Conservation (phyloP, 139 green algal species). For the Marvania coccoides region DNA sequence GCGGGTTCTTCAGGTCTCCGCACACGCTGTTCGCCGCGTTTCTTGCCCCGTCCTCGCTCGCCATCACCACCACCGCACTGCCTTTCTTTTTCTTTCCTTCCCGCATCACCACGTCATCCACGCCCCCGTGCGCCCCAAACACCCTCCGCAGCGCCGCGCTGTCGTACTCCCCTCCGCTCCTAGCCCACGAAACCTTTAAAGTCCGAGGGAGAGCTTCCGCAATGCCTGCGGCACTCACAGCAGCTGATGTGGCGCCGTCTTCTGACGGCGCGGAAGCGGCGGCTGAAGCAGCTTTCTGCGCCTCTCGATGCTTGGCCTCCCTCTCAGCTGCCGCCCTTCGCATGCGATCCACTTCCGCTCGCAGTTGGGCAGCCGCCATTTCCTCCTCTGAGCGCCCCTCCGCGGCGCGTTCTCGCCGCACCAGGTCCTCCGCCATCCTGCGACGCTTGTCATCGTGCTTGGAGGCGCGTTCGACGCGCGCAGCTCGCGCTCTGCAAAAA, state of each 20-base stretch:
- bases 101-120: slow-evolving; percentile 56
- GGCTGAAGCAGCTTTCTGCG: neutral
- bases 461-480: slow-evolving; percentile 23
- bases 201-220: slow-evolving; percentile 39
- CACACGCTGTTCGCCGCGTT: neutral
- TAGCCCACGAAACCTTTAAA: slow-evolving; percentile 52
- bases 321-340: slow-evolving; percentile 20
- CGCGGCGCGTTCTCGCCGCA: slow-evolving; percentile 43
- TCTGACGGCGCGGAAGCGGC: neutral
- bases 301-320: slow-evolving; percentile 13
- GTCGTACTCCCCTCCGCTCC: slow-evolving; percentile 17
- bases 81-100: slow-evolving; percentile 28
- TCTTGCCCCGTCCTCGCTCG: slow-evolving; percentile 10
- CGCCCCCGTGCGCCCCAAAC: slow-evolving; percentile 39
- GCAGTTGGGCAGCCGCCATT: slow-evolving; percentile 6
- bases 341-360: slow-evolving; percentile 57
- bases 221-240: slow-evolving; percentile 8
- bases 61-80: slow-evolving; percentile 57
- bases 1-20: neutral
- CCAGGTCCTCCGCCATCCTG: slow-evolving; percentile 69
- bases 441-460: slow-evolving; percentile 62
- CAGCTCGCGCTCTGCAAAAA: slow-evolving; percentile 38
- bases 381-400: slow-evolving; percentile 20
- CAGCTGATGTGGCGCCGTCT: neutral
- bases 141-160: slow-evolving; percentile 23